Base-by-base conservation (phyloP, 1,284 basidiomycete genomes). In the Rhodotorula sp. region DNA sequence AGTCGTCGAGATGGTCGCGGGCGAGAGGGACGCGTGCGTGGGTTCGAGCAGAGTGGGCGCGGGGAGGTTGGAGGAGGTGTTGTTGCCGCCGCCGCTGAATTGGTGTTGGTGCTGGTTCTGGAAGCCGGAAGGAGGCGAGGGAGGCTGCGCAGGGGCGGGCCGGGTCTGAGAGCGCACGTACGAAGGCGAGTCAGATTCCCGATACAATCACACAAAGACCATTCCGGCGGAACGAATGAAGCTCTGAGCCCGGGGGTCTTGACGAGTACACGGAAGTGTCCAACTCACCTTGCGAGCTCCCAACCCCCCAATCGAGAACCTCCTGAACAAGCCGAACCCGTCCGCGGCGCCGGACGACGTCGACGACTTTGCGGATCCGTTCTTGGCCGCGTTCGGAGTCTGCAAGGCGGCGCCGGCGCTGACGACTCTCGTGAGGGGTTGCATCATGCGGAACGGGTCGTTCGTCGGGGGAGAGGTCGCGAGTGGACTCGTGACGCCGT, bases 231-330 rank as follows among this genome's bases (percentile, higher is more conserved):
- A 2, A 34, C 34, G 34, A 2, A 34, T 34, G 34, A 3, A 34
- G 34, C 34, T 34, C 34, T 6, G 34, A 34, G n/a, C n/a, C n/a
- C n/a, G n/a, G n/a, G n/a, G n/a, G n/a, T n/a, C 23, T 23, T 3
- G 12, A 12, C 21, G 12, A 3, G 20, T 23, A 12, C 51, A 6
- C 7, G 31, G 15, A 18, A 26, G 1, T 16, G 1, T 16, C 59
- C 7, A 23, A 52, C 74, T 66, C 49, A 75, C 74, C 71, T 71
- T 76, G 3, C 62, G 39, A 12, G n/a, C 39, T 16, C 72, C 70
- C 20, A 76, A 65, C 1, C 74, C 74, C 8, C 64, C 54, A 43
- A 76, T 66, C 31, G 69, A 71, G 65, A 76, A 69, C 1, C 74
- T 59, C 14, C 74, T 6, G 64, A 76, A 76, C 14, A 76, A 31